Conservation (phyloP, 2,329 filamentous ascomycete species). For the Cadophora gregata region DNA sequence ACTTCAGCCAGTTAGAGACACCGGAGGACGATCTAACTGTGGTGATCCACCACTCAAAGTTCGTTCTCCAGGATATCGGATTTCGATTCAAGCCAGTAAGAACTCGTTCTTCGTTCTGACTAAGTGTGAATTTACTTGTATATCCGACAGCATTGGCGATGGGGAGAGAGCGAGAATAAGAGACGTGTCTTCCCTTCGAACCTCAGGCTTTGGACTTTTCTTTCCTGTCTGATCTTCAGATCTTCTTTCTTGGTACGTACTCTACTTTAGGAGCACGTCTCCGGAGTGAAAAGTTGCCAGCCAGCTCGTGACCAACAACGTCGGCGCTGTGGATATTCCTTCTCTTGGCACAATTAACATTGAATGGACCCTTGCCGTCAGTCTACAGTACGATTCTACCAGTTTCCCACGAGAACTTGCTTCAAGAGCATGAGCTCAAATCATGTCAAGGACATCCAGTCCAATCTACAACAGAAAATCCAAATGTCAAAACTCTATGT, state of each 20-base stretch:
- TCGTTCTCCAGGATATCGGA: constrained; percentile 1
- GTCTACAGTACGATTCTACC: not conserved
- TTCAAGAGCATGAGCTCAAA: not conserved
- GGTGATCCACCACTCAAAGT: not conserved
- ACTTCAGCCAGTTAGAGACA: not conserved
- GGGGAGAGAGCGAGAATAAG: constrained; percentile 11
- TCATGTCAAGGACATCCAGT: not conserved
- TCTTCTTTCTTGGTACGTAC: constrained; percentile 3
- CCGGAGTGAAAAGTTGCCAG: not conserved
- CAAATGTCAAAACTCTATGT: not conserved
- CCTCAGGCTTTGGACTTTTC: not conserved
- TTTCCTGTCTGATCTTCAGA: constrained; percentile 11
- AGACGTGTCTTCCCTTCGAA: constrained; percentile 1
- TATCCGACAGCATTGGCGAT: not conserved
- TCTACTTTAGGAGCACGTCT: not conserved
- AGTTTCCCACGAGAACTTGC: not conserved
- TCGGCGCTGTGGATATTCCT: not conserved
- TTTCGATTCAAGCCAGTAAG: not conserved
- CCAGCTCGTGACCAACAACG: not conserved
- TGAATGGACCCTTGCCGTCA: not conserved
- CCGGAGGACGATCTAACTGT: not conserved
- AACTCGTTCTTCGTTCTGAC: constrained; percentile 5
- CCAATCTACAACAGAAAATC: not conserved
- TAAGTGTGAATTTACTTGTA: not conserved
- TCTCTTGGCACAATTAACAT: not conserved